Base-by-base conservation (phyloP, 331 rosid genomes). In the Quercus lobata region DNA sequence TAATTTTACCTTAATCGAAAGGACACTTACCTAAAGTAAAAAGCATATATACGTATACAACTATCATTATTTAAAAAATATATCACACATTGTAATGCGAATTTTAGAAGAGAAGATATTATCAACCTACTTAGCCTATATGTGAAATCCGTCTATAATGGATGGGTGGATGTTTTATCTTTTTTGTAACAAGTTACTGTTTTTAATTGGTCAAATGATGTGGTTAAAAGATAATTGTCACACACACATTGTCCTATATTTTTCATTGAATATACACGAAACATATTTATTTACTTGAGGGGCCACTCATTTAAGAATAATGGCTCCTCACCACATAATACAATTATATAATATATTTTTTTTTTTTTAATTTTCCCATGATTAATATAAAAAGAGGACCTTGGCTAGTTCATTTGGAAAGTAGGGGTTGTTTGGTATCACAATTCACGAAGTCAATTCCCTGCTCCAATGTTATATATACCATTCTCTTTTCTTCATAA, bases 361-460 rank as follows among this genome's bases (percentile, higher is more conserved):
- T 4, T 12, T 4, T 11, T 35, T n/a, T 3, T 3, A 8, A 16
- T 61, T 41, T 25, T 27, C 53, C 53, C 16, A 2, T 46, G 53
- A 46, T 46, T 46, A 46, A 11, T 12, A 49, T 12, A 49, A 11
- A 49, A 46, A 29, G 18, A 24, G 54, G 80, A 80, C 80, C 35
- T 29, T 37, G 2, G 34, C 14, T 15, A 44, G 29, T 70, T 80
- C 44, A 27, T 29, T 19, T 37, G 32, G 56, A 62, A 30, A 57
- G n/a, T 5, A 25, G 55, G 73, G 82, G 73, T 17, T 69, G 35
- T 76, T 57, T 21, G 65, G 80, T 69, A 41, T 41, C 14, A 21
- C 2, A 56, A n/a, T 18, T 16, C 37, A 58, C 78, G 35, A 78
- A n/a, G 32, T 49, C 4, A 44, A 19, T 74, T 27, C 52, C 15